These are phyloP conservation scores for Kurtzmaniella cleridarum DNA, from an alignment of 805 yeast genomes.

Conservation along the genomic window DNA sequence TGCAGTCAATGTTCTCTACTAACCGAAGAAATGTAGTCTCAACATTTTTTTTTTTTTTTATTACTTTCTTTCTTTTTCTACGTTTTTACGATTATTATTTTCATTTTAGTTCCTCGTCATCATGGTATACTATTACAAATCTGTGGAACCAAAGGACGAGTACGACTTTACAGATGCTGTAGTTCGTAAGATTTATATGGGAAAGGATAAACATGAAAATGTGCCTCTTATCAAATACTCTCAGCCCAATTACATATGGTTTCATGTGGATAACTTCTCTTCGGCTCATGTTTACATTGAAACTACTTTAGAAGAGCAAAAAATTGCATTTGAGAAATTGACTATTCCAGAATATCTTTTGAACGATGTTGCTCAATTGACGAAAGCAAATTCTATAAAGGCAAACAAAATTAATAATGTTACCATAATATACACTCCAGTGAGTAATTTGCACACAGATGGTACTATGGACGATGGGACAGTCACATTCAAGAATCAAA, in stretches of 20 bases:
- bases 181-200: slow-evolving; percentile 51
- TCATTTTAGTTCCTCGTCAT: neutral
- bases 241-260: slow-evolving; percentile 66
- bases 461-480: slow-evolving; percentile 76
- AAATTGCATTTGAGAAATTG: slow-evolving; percentile 42
- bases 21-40: no score
- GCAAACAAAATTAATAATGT: slow-evolving; percentile 67
- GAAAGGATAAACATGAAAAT: slow-evolving; percentile 68
- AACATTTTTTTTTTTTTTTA: no score
- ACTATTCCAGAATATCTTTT: slow-evolving; percentile 40
- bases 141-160: slow-evolving; percentile 8
- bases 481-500: slow-evolving; percentile 62
- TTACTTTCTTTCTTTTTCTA: no score
- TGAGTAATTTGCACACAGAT: slow-evolving; percentile 60
- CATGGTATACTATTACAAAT: slow-evolving; percentile 30
- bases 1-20: no score
- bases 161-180: slow-evolving; percentile 15
- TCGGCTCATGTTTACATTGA: slow-evolving; percentile 75
- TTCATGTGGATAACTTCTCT: slow-evolving; percentile 71
- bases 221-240: slow-evolving; percentile 53
- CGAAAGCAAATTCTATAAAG: slow-evolving; percentile 72
- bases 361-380: slow-evolving; percentile 54
- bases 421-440: slow-evolving; percentile 68
- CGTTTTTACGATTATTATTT: slow-evolving; percentile 3
- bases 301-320: slow-evolving; percentile 40